phyloP scores from a whole-genome alignment of 352 stramenopile genomes.

The Phytophthora lateralis region DNA sequence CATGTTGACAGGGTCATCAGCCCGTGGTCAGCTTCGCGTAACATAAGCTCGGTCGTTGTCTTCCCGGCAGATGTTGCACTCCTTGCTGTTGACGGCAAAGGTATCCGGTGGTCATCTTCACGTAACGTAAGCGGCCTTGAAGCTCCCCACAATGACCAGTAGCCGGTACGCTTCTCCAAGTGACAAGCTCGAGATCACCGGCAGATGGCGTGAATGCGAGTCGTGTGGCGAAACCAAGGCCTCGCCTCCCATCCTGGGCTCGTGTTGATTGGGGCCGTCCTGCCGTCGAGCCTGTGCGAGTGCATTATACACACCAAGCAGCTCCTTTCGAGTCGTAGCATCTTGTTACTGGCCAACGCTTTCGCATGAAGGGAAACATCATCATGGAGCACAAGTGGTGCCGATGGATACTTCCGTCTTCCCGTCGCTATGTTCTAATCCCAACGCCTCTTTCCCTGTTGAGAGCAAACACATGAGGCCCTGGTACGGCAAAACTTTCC shows the following conservation, averaged over 20 bases:
- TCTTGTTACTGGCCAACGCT: slow-evolving; percentile 13
- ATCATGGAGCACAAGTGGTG: slow-evolving; percentile 13
- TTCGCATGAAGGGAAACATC: slow-evolving; percentile 24
- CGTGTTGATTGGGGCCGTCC: slow-evolving; percentile 5
- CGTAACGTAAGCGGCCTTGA: slow-evolving; percentile 33
- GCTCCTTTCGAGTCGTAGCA: neutral
- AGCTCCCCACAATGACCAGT: neutral
- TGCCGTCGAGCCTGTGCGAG: too few relatives aligned
- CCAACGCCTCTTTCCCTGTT: neutral
- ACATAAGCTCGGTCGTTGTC: neutral
- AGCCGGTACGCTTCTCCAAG: neutral
- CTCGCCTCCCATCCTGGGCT: slow-evolving; percentile 25
- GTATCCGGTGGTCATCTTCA: slow-evolving; percentile 19
- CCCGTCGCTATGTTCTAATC: neutral
- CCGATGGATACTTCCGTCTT: neutral
- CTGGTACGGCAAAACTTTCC: neutral
- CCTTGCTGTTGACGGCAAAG: slow-evolving; percentile 18
- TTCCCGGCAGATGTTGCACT: neutral
- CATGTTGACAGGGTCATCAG: neutral
- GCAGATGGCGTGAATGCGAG: slow-evolving; percentile 25
- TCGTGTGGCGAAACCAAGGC: slow-evolving; percentile 21
- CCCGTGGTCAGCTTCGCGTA: neutral
- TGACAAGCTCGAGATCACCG: slow-evolving; percentile 27
- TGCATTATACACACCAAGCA: too few relatives aligned
- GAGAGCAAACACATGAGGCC: neutral